phyloP scores from a whole-genome alignment of 306 rosid species.

The Pueraria montana region DNA sequence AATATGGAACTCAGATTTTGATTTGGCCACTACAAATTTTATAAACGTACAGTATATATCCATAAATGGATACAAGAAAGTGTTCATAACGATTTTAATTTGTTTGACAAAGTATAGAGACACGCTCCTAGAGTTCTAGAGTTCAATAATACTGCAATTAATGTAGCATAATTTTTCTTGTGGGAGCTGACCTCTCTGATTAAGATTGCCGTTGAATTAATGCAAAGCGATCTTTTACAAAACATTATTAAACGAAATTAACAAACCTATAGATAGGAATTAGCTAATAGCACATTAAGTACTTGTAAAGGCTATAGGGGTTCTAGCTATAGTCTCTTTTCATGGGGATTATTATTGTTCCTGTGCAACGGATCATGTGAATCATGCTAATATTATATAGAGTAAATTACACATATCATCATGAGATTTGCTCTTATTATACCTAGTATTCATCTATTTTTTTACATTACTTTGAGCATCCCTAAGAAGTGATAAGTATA shows the following conservation, averaged over 20 bases:
- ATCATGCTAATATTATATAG: conserved; percentile 31
- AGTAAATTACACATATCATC: too few species aligned
- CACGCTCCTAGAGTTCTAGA: neutral
- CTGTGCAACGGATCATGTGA: conserved; percentile 27
- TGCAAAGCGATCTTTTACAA: conserved; percentile 33
- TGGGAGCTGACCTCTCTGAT: conserved; percentile 36
- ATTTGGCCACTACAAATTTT: conserved; percentile 14
- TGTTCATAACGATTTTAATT: conserved; percentile 9
- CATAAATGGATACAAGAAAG: conserved; percentile 1
- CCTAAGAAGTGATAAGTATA: too few species aligned
- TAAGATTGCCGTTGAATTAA: conserved; percentile 14
- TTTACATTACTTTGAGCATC: too few species aligned
- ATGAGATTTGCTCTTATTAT: too few species aligned
- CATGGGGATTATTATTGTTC: conserved; percentile 21
- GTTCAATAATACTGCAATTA: conserved; percentile 9
- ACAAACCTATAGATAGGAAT: conserved; percentile 38
- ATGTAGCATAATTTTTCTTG: neutral
- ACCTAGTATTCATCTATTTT: too few species aligned
- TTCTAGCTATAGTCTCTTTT: conserved; percentile 37
- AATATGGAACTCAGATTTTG: neutral
- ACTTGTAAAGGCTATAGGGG: conserved; percentile 53
- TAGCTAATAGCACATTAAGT: conserved; percentile 43
- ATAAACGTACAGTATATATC: neutral
- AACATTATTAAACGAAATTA: conserved; percentile 19
- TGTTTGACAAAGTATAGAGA: conserved; percentile 1